These are phyloP conservation scores for Aristolochia contorta DNA, from an alignment of 164 flowering plant genomes.

Conservation along the genomic window DNA sequence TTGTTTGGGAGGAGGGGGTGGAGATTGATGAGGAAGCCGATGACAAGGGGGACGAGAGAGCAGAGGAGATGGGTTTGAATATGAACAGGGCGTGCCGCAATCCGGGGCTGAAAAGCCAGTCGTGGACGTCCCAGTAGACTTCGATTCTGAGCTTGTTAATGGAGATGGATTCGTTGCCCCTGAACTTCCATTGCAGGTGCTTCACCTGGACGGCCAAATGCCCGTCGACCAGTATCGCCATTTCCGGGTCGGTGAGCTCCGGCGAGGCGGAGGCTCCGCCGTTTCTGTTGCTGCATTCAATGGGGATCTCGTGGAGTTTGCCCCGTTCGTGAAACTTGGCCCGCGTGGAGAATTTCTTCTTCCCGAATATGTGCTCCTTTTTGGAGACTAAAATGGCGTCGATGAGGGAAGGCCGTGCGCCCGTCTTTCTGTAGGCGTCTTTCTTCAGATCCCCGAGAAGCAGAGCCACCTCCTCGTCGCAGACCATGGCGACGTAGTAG, in stretches of 20 bases:
- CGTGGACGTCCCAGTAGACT: slow-evolving; percentile 77
- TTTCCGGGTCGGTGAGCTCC: slow-evolving; percentile 40
- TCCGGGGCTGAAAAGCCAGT: slow-evolving; percentile 68
- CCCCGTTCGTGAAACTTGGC: slow-evolving; percentile 49
- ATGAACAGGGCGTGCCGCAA: slow-evolving; percentile 58
- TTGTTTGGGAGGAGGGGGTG: slow-evolving; percentile 11
- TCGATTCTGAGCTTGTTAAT: slow-evolving; percentile 43
- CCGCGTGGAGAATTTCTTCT: slow-evolving; percentile 43
- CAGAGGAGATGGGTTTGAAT: slow-evolving; percentile 38
- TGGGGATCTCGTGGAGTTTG: slow-evolving; percentile 44
- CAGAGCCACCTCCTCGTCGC: slow-evolving; percentile 48
- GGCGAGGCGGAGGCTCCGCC: slow-evolving; percentile 4
- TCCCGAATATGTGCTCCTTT: slow-evolving; percentile 54
- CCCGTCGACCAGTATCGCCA: slow-evolving; percentile 71
- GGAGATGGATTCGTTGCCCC: slow-evolving; percentile 54
- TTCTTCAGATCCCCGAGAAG: slow-evolving; percentile 60
- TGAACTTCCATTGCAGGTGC: slow-evolving; percentile 70
- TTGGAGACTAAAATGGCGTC: slow-evolving; percentile 51
- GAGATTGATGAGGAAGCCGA: slow-evolving; percentile 17
- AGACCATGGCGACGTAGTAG: slow-evolving; percentile 61
- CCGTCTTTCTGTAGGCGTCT: slow-evolving; percentile 55
- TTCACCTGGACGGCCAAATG: slow-evolving; percentile 44
- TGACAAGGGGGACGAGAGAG: slow-evolving; percentile 19
- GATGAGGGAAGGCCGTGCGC: slow-evolving; percentile 44
- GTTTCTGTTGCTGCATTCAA: slow-evolving; percentile 35